Base-by-base conservation (phyloP, 331 rosid species). In the Dryas integrifolia region DNA sequence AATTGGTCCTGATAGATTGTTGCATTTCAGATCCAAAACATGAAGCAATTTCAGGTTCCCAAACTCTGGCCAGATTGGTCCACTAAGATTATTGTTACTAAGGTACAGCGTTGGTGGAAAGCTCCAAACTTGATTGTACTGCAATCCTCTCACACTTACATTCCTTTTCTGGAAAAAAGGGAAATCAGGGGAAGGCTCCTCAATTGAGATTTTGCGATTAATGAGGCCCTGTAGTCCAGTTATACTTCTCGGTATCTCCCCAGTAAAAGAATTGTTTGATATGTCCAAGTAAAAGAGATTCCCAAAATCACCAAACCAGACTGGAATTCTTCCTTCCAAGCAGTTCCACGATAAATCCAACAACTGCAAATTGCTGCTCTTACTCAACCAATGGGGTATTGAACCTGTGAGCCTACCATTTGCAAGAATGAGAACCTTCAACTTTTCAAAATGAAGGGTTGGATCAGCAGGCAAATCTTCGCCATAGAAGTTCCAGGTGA, bases 41-140 rank as follows among this genome's bases (percentile, higher is more conserved):
- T 68, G 82, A 35, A 82, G 85, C n/a, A 16, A 63, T 43, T 6
- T 73, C 49, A 82, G 76, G 3, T 69, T 73, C 50, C 82, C 73
- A 41, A 82, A 77, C 53, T 77, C 85, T 1, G 76, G 82, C 85
- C 82, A 82, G 24, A 82, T 68, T 49, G 49, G 52, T 24, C 85
- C 85, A 26, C 70, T 39, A 2, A 77, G 73, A 48, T 73, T 30
- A 38, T 82, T 82, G 69, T 60, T 58, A 40, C 79, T 15, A 12
- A 77, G 72, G 16, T 18, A 77, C 58, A 82, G 26, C 0, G 82
- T 73, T 2, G 85, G 85, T 18, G 82, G 85, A 50, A 82, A 69
- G 65, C 82, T 73, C 70, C 26, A 16, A 5, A 77, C 43, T 64
- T 77, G 82, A 44, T 82, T 77, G 41, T 82, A 82, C 82, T 82